Base-by-base conservation (phyloP, 2,329 filamentous ascomycete genomes). In the Cladosporium austrohemisphaericum region DNA sequence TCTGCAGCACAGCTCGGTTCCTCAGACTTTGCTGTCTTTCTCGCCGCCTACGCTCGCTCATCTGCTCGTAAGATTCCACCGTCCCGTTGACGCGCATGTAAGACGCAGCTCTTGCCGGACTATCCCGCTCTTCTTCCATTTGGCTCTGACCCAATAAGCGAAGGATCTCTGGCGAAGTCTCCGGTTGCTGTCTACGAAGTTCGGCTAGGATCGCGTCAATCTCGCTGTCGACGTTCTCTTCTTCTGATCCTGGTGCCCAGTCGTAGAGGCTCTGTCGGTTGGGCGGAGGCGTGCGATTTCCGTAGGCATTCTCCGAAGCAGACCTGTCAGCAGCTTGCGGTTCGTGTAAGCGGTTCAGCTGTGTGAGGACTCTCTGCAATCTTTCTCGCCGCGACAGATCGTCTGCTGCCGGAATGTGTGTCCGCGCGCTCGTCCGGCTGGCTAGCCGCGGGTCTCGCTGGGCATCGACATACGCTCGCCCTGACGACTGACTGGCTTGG, bases 191-290 rank as follows among this genome's bases (percentile, higher is more conserved):
- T 41, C 64, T 61, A 16, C 71, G 60, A 45, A 74, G 55, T 45
- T 72, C 68, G 10, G 60, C 58, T 43, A 73, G 59, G 41, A 73
- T 69, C 37, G 64, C 63, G 40, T 71, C 65, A 41, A 71, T 60
- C 52, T 72, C 70, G 47, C 63, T 62, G 13, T 63, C 62, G 44
- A 69, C 65, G 29, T 23, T 35, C 8, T 63, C 62, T 9, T 45
- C 41, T 32, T 48, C 44, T 38, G 44, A 20, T 26, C 46, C 46
- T 20, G 79, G 79, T 26, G 78, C 77, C 80, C 80, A 83, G 61
- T 81, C 79, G 64, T 83, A 82, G 35, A 82, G 66, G 47, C 69
- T 74, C 57, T 80, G 77, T 53, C 73, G 65, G 56, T 72, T 73
- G 14, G 79, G 61, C n/a, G 60, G 61, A 20, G 64, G 76, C 7